Percentiles rank a stretch among this genome's conserved stretches.
Evolutionary conservation across 1,284 basidiomycete species (phyloP).

Genomic region (Puccinia brachypodii): DNA sequence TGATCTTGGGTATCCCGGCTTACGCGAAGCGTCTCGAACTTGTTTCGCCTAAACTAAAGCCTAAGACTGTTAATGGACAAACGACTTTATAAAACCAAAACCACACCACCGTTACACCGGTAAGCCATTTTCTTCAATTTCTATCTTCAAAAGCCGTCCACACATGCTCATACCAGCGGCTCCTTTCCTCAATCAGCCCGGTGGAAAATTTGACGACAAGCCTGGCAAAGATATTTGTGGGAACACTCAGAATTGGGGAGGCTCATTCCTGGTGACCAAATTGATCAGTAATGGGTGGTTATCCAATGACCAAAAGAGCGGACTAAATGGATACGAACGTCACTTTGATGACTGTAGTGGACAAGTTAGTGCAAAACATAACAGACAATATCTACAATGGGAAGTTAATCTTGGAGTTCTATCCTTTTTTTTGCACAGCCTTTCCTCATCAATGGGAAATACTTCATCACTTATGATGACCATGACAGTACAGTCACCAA

Average conservation of each 20-base stretch:
- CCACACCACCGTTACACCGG: constrained; percentile 30
- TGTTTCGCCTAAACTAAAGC: not conserved
- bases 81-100: constrained; percentile 30
- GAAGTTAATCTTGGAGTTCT: not conserved
- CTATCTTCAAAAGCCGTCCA: too few relatives aligned
- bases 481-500: constrained; percentile 12
- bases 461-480: constrained; percentile 46
- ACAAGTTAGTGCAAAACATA: not conserved
- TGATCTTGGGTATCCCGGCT: constrained; percentile 33
- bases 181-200: constrained; percentile 7
- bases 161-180: not conserved
- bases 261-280: constrained; percentile 23
- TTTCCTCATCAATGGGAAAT: constrained; percentile 43
- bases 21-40: constrained; percentile 39
- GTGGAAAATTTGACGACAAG: constrained; percentile 37
- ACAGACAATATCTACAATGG: not conserved
- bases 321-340: constrained; percentile 40
- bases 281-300: constrained; percentile 29
- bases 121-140: not conserved
- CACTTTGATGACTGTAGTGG: constrained; percentile 41
- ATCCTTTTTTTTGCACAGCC: not conserved
- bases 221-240: constrained; percentile 35
- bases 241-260: constrained; percentile 7
- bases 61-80: not conserved
- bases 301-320: constrained; percentile 29